Evolutionary conservation across 768 basidiomycete genomes (phyloP).

Genomic region (Podaxis pistillaris): DNA sequence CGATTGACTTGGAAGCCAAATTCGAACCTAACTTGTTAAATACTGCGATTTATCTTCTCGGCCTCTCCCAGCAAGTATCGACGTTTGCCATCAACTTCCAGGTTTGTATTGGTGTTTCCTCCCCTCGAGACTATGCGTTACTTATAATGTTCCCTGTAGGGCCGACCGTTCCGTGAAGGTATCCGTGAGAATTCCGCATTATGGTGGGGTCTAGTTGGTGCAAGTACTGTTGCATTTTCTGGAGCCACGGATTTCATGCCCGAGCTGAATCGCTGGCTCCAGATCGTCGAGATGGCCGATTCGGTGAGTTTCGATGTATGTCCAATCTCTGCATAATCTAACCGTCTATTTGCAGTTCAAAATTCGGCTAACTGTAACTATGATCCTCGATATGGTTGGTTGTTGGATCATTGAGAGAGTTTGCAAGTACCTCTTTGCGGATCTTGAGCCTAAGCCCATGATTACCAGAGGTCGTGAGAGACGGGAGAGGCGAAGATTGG

Average conservation of each 20-base stretch:
- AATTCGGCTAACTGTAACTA: conserved; percentile 68
- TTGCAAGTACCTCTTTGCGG: conserved; percentile 87
- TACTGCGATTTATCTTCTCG: conserved; percentile 94
- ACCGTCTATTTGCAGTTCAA: conserved; percentile 65
- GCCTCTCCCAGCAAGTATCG: conserved; percentile 96
- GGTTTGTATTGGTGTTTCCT: conserved; percentile 31
- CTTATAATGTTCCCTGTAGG: conserved; percentile 38
- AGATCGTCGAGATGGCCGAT: conserved; percentile 87
- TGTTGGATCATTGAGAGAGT: conserved; percentile 81
- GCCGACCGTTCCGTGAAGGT: conserved; percentile 97
- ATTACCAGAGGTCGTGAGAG: conserved; percentile 83
- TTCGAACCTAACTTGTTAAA: conserved; percentile 94
- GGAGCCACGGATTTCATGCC: conserved; percentile 95
- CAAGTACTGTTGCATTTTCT: conserved; percentile 86
- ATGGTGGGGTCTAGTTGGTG: conserved; percentile 89
- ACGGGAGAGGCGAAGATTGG: conserved; percentile 55
- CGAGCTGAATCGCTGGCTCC: conserved; percentile 94
- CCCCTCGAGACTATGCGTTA: background rate
- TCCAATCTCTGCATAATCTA: background rate
- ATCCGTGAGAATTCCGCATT: conserved; percentile 95
- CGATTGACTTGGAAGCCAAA: conserved; percentile 92
- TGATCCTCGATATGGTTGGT: conserved; percentile 86
- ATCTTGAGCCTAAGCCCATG: conserved; percentile 82
- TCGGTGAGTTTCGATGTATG: conserved; percentile 47
- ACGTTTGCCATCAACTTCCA: conserved; percentile 99